These are phyloP conservation scores for Haematococcus sp. DNA, from an alignment of 139 green algal species.

Conservation along the genomic window DNA sequence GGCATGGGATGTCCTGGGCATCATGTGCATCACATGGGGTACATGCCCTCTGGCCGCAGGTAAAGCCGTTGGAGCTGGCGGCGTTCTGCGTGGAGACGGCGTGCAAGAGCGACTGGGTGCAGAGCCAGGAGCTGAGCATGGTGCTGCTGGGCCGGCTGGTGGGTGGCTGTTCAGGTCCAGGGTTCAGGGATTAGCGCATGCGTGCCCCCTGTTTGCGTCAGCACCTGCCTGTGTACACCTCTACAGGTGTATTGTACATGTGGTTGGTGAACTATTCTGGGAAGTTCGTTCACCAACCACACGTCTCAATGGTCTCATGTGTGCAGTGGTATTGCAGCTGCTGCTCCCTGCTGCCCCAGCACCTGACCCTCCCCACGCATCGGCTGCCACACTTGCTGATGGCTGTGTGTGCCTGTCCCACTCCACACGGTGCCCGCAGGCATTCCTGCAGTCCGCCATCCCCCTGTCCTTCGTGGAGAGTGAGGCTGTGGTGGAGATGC, in stretches of 20 bases:
- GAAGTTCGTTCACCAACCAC: not conserved
- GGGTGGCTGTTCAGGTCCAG: too few relatives aligned
- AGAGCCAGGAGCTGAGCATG: conserved; percentile 7
- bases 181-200: too few relatives aligned
- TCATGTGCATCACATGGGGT: too few relatives aligned
- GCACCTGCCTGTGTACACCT: too few relatives aligned
- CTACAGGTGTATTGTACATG: too few relatives aligned
- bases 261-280: not conserved
- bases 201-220: too few relatives aligned
- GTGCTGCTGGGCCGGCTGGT: conserved; percentile 9
- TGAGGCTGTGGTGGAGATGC: conserved; percentile 1
- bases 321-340: not conserved
- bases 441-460: not conserved
- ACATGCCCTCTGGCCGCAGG: too few relatives aligned
- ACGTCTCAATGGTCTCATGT: not conserved
- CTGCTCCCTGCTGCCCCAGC: not conserved
- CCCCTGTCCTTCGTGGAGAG: not conserved
- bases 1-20: not conserved
- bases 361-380: not conserved
- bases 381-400: too few relatives aligned
- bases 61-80: not conserved
- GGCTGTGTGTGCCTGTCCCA: too few relatives aligned
- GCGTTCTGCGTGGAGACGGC: conserved; percentile 2
- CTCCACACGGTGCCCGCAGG: too few relatives aligned
- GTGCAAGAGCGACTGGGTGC: not conserved